These are phyloP conservation scores for Collybia mongolica DNA, from an alignment of 768 basidiomycete genomes.

Conservation along the genomic window DNA sequence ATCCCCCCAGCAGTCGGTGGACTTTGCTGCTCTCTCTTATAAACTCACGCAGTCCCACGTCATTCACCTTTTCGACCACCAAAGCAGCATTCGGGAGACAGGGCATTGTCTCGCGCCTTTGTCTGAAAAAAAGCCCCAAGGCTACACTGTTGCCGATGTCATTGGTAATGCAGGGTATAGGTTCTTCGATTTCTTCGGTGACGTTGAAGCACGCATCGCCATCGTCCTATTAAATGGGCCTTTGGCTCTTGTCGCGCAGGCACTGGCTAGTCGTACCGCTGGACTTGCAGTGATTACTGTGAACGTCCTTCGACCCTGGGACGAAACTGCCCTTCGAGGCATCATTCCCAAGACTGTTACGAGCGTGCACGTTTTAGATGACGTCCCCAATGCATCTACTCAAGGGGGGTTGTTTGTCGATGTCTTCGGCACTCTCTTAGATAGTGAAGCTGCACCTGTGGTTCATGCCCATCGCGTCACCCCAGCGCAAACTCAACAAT, in stretches of 20 bases:
- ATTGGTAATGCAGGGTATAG: constrained; percentile 60
- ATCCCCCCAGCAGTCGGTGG: constrained; percentile 78
- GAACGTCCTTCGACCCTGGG: constrained; percentile 85
- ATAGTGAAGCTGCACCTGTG: constrained; percentile 27
- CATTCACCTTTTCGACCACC: constrained; percentile 90
- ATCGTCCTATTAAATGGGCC: constrained; percentile 78
- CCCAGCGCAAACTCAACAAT: constrained; percentile 54
- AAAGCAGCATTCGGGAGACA: constrained; percentile 74
- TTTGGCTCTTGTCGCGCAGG: constrained; percentile 62
- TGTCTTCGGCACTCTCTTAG: constrained; percentile 60
- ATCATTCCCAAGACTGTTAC: constrained; percentile 59
- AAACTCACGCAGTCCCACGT: constrained; percentile 64
- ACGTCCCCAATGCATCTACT: constrained; percentile 60
- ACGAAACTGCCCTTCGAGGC: constrained; percentile 56
- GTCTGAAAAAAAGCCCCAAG: constrained; percentile 24
- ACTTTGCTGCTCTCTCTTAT: constrained; percentile 79
- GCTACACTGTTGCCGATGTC: constrained; percentile 41
- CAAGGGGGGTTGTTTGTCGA: constrained; percentile 73
- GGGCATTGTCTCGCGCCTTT: constrained; percentile 50
- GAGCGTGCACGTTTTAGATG: constrained; percentile 73
- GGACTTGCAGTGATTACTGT: constrained; percentile 70
- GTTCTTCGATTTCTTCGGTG: constrained; percentile 78
- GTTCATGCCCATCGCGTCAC: constrained; percentile 60
- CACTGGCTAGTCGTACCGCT: constrained; percentile 37
- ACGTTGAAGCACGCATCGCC: constrained; percentile 57